Base-by-base conservation (phyloP, 306 rosid genomes). In the Cicer judaicum region DNA sequence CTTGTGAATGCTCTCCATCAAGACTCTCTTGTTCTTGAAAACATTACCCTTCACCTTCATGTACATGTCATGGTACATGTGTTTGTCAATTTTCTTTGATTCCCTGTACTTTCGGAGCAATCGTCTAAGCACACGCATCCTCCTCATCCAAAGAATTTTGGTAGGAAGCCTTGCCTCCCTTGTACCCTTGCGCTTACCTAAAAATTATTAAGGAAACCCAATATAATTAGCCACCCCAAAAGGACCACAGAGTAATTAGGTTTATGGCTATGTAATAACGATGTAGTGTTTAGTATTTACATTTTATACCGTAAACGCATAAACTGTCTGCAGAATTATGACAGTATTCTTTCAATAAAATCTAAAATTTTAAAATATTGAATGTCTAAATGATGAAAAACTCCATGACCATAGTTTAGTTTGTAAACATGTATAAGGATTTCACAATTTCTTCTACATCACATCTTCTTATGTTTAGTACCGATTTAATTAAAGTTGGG, bases 1-100 rank as follows among this genome's bases (percentile, higher is more conserved):
- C 59, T 83, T 83, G 81, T 83, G 86, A 41, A 83, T 83, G 68
- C 86, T 83, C 66, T 79, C 86, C 86, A 83, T 83, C 42, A 83
- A 54, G 10, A 79, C 86, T 43, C 84, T 77, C 76, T 83, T 83
- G 78, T 83, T 83, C 81, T 83, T 83, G 59, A 83, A 83, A 16
- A 83, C 86, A 41, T 83, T 83, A 75, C 86, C 86, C 57, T 54
- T 54, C 36, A 54, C 60, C 60, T 54, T 54, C 60, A 54, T 54
- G 60, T 54, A 54, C 60, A 54, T 82, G 52, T 81, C 85, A 56
- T 81, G 85, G 75, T 81, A 81, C 81, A 81, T 81, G 67, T 82
- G 85, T 46, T 78, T 82, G 82, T 82, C 85, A 59, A 82, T 82
- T 49, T 82, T 82, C 77, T 82, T 82, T 15, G 85, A 40, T 0